phyloP scores from a whole-genome alignment of 1,139 yeast species.

The Kodamaea derodonti region DNA sequence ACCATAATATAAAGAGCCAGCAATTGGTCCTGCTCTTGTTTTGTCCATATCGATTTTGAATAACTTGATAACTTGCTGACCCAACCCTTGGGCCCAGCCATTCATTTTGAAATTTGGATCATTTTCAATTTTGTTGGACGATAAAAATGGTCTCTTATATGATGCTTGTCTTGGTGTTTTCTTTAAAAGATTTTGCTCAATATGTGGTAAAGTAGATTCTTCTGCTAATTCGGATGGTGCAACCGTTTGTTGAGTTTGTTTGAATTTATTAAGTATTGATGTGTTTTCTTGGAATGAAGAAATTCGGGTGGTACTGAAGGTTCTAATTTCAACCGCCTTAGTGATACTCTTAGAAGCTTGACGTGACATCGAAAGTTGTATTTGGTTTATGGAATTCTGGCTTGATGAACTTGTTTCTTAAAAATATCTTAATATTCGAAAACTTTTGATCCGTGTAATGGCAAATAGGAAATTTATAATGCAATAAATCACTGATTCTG shows the following conservation, averaged over 20 bases:
- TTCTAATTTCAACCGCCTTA: not conserved
- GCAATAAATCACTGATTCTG: too few relatives aligned
- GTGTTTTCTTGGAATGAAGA: constrained; percentile 2
- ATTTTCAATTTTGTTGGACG: constrained; percentile 57
- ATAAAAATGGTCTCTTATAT: constrained; percentile 46
- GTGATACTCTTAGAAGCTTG: not conserved
- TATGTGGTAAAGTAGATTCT: constrained; percentile 46
- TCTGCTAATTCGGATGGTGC: constrained; percentile 46
- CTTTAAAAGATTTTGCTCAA: constrained; percentile 36
- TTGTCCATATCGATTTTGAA: constrained; percentile 87
- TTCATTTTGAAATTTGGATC: constrained; percentile 55
- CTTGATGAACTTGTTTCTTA: too few relatives aligned
- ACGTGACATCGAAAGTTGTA: too few relatives aligned
- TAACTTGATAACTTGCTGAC: constrained; percentile 63
- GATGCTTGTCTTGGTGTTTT: constrained; percentile 39
- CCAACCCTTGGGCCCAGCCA: constrained; percentile 65
- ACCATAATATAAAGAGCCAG: constrained; percentile 83
- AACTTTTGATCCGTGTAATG: too few relatives aligned
- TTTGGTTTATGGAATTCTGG: too few relatives aligned
- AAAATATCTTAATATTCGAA: too few relatives aligned
- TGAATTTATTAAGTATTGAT: constrained; percentile 16
- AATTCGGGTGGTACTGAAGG: not conserved
- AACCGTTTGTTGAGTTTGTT: constrained; percentile 18
- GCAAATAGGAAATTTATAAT: too few relatives aligned
- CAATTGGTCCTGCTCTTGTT: constrained; percentile 89